Percentiles rank a stretch among this genome's conserved stretches.
phyloP scores from a whole-genome alignment of 2,329 filamentous ascomycete genomes.

The Plenodomus lindquistii region DNA sequence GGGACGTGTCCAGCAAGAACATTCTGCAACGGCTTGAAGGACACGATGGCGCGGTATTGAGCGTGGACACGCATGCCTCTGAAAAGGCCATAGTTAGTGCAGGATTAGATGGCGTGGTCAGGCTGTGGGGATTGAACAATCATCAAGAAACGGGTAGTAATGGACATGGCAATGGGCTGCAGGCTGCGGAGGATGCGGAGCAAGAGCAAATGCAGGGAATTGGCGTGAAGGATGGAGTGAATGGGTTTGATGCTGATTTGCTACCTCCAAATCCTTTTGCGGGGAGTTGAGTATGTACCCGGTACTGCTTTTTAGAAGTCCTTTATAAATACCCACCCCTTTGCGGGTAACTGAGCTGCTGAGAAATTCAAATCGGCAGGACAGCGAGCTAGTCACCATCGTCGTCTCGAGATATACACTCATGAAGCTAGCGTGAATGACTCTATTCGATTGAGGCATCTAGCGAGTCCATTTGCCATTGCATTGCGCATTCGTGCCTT shows the following conservation, averaged over 20 bases:
- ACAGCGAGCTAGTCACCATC: no score
- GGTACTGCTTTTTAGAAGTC: no score
- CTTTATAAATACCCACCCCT: no score
- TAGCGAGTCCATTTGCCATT: no score
- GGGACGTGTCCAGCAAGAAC: conserved; percentile 87
- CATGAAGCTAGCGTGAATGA: no score
- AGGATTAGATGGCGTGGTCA: conserved; percentile 64
- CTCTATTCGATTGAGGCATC: no score
- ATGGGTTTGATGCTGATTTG: conserved; percentile 22
- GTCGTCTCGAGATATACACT: no score
- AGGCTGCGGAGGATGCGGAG: neutral
- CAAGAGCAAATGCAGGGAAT: neutral
- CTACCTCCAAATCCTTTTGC: conserved; percentile 27
- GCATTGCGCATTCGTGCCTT: no score
- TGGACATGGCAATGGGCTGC: neutral
- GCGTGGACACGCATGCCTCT: conserved; percentile 62
- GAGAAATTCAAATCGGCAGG: no score
- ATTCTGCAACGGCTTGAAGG: conserved; percentile 69
- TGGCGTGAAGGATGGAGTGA: conserved; percentile 1
- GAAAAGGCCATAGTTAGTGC: conserved; percentile 63
- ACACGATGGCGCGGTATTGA: conserved; percentile 62
- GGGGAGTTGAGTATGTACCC: conserved; percentile 6
- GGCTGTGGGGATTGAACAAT: conserved; percentile 54
- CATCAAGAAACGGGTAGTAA: conserved; percentile 2
- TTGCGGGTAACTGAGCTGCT: no score